Percentiles rank a stretch among this genome's conserved stretches.
Evolutionary conservation across 768 basidiomycete species (phyloP).

Genomic region (Podaxis sp.): DNA sequence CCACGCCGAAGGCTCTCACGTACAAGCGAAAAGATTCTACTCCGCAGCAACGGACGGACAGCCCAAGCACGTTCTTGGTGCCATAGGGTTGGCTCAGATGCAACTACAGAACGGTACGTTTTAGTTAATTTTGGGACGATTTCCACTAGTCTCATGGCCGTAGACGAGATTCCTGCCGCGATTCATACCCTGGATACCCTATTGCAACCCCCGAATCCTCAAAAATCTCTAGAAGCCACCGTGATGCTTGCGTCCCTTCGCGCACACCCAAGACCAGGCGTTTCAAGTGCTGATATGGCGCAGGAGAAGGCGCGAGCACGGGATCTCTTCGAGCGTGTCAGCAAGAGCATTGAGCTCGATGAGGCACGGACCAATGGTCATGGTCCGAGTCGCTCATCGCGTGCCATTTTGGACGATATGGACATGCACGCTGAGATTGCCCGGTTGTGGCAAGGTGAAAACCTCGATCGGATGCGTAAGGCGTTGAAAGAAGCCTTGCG

Average conservation of each 20-base stretch:
- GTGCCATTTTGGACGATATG: slow-evolving; percentile 69
- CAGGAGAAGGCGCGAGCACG: slow-evolving; percentile 75
- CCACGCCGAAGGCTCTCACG: slow-evolving; percentile 65
- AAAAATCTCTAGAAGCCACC: slow-evolving; percentile 76
- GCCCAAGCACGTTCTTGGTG: slow-evolving; percentile 73
- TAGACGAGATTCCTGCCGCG: slow-evolving; percentile 82
- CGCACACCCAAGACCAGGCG: slow-evolving; percentile 77
- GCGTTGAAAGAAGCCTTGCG: slow-evolving; percentile 74
- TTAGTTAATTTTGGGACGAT: not conserved
- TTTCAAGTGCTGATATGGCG: slow-evolving; percentile 67
- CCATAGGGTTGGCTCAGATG: slow-evolving; percentile 84
- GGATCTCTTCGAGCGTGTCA: slow-evolving; percentile 76
- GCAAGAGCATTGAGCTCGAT: slow-evolving; percentile 65
- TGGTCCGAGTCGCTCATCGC: slow-evolving; percentile 36
- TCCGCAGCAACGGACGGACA: slow-evolving; percentile 63
- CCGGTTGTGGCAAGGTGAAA: slow-evolving; percentile 83
- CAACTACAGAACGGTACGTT: slow-evolving; percentile 74
- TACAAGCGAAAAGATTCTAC: slow-evolving; percentile 71
- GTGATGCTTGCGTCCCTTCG: slow-evolving; percentile 89
- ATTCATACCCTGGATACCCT: slow-evolving; percentile 83
- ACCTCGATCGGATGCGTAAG: slow-evolving; percentile 65
- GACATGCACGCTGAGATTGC: slow-evolving; percentile 93
- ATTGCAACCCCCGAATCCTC: slow-evolving; percentile 61
- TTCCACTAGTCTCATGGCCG: slow-evolving; percentile 1
- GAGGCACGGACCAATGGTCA: slow-evolving; percentile 46